phyloP scores from a whole-genome alignment of 148 eudicot species.

The Arbutus unedo region DNA sequence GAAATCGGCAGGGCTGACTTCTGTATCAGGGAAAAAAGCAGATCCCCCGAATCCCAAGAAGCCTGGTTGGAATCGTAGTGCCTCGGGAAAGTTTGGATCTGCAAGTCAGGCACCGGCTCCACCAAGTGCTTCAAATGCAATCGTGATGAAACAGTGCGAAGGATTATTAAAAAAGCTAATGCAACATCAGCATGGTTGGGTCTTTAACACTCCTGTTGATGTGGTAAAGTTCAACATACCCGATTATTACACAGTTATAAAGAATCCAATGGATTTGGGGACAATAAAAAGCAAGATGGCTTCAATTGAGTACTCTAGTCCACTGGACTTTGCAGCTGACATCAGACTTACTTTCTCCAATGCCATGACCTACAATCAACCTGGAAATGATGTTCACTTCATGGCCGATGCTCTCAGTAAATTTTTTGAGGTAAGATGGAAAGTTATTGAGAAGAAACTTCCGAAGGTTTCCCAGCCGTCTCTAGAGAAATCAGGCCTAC shows the following conservation, averaged over 20 bases:
- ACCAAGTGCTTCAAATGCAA: conserved; percentile 20
- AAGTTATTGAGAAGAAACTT: conserved; percentile 72
- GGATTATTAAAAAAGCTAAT: conserved; percentile 49
- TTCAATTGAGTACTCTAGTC: conserved; percentile 53
- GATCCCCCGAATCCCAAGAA: conserved; percentile 19
- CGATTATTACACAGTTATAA: conserved; percentile 70
- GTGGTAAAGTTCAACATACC: conserved; percentile 76
- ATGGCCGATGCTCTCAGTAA: conserved; percentile 71
- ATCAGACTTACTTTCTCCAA: conserved; percentile 81
- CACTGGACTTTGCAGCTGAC: conserved; percentile 68
- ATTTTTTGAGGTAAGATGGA: conserved; percentile 75
- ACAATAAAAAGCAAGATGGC: conserved; percentile 61
- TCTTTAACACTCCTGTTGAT: conserved; percentile 82
- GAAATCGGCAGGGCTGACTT: conserved; percentile 13
- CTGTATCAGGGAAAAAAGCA: conserved; percentile 20
- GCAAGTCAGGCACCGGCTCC: conserved; percentile 22
- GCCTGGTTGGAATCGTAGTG: conserved; percentile 36
- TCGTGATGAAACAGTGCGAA: conserved; percentile 50
- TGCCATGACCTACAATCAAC: conserved; percentile 93
- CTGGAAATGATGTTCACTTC: conserved; percentile 68
- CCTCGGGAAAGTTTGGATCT: conserved; percentile 41
- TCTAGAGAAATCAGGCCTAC: conserved; percentile 21
- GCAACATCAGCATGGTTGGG: conserved; percentile 71
- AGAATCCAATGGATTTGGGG: conserved; percentile 93
- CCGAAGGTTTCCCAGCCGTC: conserved; percentile 18